These are phyloP conservation scores for Trypanosomatidae sp. DNA, from an alignment of 208 protist genomes.

Conservation along the genomic window DNA sequence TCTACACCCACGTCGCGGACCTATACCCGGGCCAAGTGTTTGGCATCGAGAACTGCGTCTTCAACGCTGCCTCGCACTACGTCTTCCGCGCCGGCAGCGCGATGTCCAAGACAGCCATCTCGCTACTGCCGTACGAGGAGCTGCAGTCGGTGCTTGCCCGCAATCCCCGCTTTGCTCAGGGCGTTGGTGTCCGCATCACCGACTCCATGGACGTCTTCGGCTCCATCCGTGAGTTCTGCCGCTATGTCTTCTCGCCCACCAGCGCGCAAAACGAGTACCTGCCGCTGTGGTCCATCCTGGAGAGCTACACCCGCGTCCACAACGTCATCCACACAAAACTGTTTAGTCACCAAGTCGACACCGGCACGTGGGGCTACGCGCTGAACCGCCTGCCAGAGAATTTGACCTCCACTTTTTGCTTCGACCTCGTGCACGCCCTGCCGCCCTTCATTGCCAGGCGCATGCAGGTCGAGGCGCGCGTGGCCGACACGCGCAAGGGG, in stretches of 20 bases:
- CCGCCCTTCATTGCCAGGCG: slow-evolving; percentile 81
- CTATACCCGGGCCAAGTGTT: slow-evolving; percentile 68
- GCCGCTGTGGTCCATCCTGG: slow-evolving; percentile 76
- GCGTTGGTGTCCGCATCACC: slow-evolving; percentile 56
- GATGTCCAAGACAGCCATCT: slow-evolving; percentile 61
- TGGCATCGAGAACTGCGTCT: slow-evolving; percentile 70
- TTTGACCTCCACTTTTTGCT: slow-evolving; percentile 82
- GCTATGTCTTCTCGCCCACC: slow-evolving; percentile 68
- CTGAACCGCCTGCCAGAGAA: slow-evolving; percentile 76
- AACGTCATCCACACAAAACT: slow-evolving; percentile 90
- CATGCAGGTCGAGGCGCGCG: slow-evolving; percentile 65
- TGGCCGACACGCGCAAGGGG: slow-evolving; percentile 61
- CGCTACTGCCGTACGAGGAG: slow-evolving; percentile 53
- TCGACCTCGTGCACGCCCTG: slow-evolving; percentile 77
- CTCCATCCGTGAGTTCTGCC: slow-evolving; percentile 77
- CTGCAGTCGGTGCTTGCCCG: slow-evolving; percentile 33
- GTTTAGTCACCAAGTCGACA: slow-evolving; percentile 73
- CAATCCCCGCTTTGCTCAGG: slow-evolving; percentile 67
- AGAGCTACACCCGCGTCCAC: slow-evolving; percentile 77
- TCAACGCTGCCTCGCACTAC: slow-evolving; percentile 50
- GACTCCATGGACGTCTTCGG: slow-evolving; percentile 72
- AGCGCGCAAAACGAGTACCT: slow-evolving; percentile 80
- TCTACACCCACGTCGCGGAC: slow-evolving; percentile 56
- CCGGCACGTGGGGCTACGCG: slow-evolving; percentile 87
- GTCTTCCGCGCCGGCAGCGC: slow-evolving; percentile 48